Percentiles rank a stretch among this genome's conserved stretches.
Evolutionary conservation across 345 rosid species (phyloP).

Genomic region (Noccaea bulbosa): DNA sequence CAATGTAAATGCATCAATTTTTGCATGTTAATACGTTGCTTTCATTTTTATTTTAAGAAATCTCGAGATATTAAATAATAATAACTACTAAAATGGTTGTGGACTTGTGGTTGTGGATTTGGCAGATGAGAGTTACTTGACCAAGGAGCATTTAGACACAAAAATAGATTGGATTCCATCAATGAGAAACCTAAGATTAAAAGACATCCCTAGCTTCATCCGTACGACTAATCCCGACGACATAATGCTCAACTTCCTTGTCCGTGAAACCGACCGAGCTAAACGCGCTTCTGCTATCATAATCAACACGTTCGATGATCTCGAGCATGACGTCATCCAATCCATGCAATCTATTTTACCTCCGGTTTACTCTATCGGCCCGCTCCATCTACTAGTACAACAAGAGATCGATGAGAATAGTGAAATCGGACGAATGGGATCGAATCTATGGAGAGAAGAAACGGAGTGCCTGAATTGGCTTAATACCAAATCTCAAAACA

Average conservation of each 20-base stretch:
- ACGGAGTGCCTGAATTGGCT: conserved; percentile 43
- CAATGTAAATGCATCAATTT: neutral
- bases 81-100: too few species aligned
- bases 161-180: conserved; percentile 50
- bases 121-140: conserved; percentile 43
- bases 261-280: conserved; percentile 26
- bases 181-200: conserved; percentile 42
- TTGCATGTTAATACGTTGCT: neutral
- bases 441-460: conserved; percentile 46
- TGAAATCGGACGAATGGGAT: neutral
- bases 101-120: neutral
- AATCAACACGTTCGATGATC: conserved; percentile 47
- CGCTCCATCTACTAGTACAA: conserved; percentile 23
- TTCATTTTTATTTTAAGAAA: too few species aligned
- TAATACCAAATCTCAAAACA: conserved; percentile 26
- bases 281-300: conserved; percentile 42
- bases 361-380: conserved; percentile 43
- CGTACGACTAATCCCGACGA: conserved; percentile 44
- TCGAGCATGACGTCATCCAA: conserved; percentile 41
- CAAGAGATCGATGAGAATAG: neutral
- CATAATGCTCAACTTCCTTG: conserved; percentile 40
- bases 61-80: too few species aligned
- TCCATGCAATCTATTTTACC: conserved; percentile 36
- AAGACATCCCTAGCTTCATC: conserved; percentile 47
- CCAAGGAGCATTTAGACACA: conserved; percentile 44